Evolutionary conservation across 2,329 filamentous ascomycete genomes (phyloP), one percentile per base, ranked within the genome.

Genomic region (Alternaria arborescens): DNA sequence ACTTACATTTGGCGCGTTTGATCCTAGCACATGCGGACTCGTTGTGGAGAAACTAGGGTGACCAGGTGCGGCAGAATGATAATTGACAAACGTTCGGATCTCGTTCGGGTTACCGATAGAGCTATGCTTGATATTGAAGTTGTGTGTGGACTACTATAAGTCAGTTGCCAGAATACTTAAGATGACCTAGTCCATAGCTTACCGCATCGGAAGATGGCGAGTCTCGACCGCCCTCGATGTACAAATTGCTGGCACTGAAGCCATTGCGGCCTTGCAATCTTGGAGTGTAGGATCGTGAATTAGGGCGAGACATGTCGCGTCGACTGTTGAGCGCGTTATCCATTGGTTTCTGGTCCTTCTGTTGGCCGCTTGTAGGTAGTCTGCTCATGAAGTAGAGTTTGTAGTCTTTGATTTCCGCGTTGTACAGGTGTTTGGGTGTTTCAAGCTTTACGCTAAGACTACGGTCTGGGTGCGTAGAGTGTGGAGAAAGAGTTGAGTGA

Each of bases 371-470:
- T 20, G 26, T 22, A 10, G 8, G 4, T 41, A 18, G 1, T 1
- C n/a, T 18, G 6, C 10, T 18, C 11, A 1, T 11, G 8, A 20
- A 11, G 3, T 20, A 41, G 5, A 20, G 5, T 5, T 6, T 41
- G n/a, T 26, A 41, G 1, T 2, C 8, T 20, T 41, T 12, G 18
- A 5, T 3, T 20, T 20, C 18, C 38, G 38, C 38, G 38, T 12
- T 41, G 18, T 20, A 26, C 63, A 59, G 3, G 53, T 48, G 32
- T 64, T 58, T 8, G 55, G 60, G 6, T 64, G 60, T 24, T 69
- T 61, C 8, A 69, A 22, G 10, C 63, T 68, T 3, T 77, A 71
- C 50, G 68, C 77, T 56, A 73, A 73, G 7, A 61, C 62, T 52
- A 41, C 38, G n/a, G 38, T 12, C 38, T 41, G 18, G 18, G 18